A percentile compares a stretch with the other conserved stretches of the same genome.
Evolutionary conservation across 805 yeast species (phyloP).

Genomic region (Candida rishiriensis): DNA sequence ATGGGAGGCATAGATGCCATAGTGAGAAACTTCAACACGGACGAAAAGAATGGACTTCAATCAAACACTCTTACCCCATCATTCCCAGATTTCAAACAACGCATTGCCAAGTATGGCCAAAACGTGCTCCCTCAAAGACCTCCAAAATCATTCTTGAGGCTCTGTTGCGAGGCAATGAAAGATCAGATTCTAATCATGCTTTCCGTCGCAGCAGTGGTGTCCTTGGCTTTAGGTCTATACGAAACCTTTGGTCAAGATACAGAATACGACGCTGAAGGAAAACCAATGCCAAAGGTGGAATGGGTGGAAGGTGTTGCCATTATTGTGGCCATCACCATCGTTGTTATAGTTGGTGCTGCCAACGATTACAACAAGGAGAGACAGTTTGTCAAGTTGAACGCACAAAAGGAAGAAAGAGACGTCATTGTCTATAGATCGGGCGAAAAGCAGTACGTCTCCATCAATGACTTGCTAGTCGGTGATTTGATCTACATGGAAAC

Average conservation of each 20-base stretch:
- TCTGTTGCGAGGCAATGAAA: constrained; percentile 80
- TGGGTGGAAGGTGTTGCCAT: constrained; percentile 99
- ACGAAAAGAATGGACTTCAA: constrained; percentile 37
- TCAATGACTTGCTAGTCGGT: constrained; percentile 79
- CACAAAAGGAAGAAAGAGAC: constrained; percentile 80
- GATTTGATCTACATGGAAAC: constrained; percentile 81
- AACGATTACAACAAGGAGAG: constrained; percentile 96
- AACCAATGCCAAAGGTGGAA: constrained; percentile 75
- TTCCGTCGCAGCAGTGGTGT: constrained; percentile 80
- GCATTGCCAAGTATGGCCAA: constrained; percentile 55
- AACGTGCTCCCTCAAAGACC: constrained; percentile 69
- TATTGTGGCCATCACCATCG: constrained; percentile 83
- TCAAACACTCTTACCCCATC: constrained; percentile 25
- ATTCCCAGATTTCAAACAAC: constrained; percentile 22
- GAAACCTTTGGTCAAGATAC: constrained; percentile 86
- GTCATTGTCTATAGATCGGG: constrained; percentile 75
- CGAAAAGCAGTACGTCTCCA: constrained; percentile 59
- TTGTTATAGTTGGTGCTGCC: constrained; percentile 89
- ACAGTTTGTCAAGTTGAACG: constrained; percentile 83
- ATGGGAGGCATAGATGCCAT: constrained; percentile 41
- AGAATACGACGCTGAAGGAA: constrained; percentile 73
- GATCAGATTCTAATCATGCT: constrained; percentile 87
- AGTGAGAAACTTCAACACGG: constrained; percentile 32
- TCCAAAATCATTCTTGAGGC: constrained; percentile 60
- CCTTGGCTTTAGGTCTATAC: constrained; percentile 86